Evolutionary conservation across 768 basidiomycete genomes (phyloP), one percentile per base, ranked within the genome.

Genomic region (Lyophyllum decastes): DNA sequence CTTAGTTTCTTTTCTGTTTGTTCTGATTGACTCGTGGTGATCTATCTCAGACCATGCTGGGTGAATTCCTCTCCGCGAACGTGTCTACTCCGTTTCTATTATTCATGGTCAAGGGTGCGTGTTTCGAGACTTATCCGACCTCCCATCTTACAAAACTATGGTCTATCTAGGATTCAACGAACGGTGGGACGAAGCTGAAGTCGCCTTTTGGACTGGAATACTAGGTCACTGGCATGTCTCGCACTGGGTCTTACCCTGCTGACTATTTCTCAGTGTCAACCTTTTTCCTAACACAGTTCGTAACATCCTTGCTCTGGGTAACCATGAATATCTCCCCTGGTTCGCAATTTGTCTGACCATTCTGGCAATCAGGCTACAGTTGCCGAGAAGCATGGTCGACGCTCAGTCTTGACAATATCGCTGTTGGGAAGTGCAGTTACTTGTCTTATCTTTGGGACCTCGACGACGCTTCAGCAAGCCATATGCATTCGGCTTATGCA

Each of bases 231-330:
- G n/a, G 25, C 45, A 41, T 54, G 51, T 57, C 35, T 60, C 22
- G 26, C 49, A 11, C 21, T 22, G 57, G 19, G 47, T 24, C 19
- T 49, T 34, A 34, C 22, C 45, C 30, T 52, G 34, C 54, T 66
- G 56, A 60, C 62, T 40, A 51, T 59, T 63, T 51, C 10, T 49
- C 43, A 90, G 91, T 92, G 25, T 82, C 92, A 35, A 85, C 84
- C 2, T 94, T 95, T 75, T 98, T 98, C 78, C 76, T 97, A 64
- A 94, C 95, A 1, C 97, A 99, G 67, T 98, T 98, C 73, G 75
- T 96, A 27, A 98, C 96, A 0, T 95, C 94, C 26, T 75, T 99
- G 30, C 79, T 98, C 54, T 99, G 97, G 96, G 91, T 89, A 66
- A 57, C 74, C 69, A 35, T 30, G 54, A 11, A 33, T 17, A 59